Evolutionary conservation across 805 yeast genomes (phyloP).

Genomic region (Blastobotrys chiropterorum): DNA sequence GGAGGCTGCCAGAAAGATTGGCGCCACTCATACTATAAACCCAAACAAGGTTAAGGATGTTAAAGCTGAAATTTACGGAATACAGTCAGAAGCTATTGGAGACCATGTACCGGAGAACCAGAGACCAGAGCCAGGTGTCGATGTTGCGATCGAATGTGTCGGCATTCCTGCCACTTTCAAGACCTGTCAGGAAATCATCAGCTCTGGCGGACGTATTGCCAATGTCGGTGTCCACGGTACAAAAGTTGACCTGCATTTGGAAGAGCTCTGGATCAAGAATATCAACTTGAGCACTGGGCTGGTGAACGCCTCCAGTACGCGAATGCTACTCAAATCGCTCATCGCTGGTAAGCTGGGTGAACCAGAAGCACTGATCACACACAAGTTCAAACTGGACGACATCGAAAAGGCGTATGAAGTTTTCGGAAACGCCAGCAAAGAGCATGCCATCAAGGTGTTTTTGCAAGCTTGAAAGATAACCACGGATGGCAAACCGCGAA

Average conservation of each 20-base stretch:
- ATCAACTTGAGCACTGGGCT: conserved; percentile 48
- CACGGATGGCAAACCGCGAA: too few species aligned
- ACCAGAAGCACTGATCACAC: conserved; percentile 64
- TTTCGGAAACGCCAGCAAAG: conserved; percentile 42
- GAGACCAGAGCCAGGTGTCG: conserved; percentile 55
- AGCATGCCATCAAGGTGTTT: conserved; percentile 61
- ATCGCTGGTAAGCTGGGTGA: conserved; percentile 47
- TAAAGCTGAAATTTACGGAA: conserved; percentile 33
- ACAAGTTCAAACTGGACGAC: conserved; percentile 61
- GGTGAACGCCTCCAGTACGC: conserved; percentile 43
- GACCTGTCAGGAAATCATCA: conserved; percentile 56
- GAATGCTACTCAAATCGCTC: conserved; percentile 34
- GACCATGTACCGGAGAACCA: conserved; percentile 47
- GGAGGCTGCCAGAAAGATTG: conserved; percentile 68
- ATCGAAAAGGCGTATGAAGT: conserved; percentile 71
- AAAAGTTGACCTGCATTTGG: conserved; percentile 64
- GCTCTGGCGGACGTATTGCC: conserved; percentile 64
- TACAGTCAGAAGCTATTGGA: conserved; percentile 30
- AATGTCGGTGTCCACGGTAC: conserved; percentile 82
- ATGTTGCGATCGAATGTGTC: conserved; percentile 71
- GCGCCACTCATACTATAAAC: conserved; percentile 91
- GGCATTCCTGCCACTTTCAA: conserved; percentile 73
- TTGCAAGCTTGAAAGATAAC: conserved; percentile 12
- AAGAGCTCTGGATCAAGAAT: conserved; percentile 62
- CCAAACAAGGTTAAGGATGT: conserved; percentile 47